phyloP scores from a whole-genome alignment of 345 rosid genomes.

The Moricandia arvensis region DNA sequence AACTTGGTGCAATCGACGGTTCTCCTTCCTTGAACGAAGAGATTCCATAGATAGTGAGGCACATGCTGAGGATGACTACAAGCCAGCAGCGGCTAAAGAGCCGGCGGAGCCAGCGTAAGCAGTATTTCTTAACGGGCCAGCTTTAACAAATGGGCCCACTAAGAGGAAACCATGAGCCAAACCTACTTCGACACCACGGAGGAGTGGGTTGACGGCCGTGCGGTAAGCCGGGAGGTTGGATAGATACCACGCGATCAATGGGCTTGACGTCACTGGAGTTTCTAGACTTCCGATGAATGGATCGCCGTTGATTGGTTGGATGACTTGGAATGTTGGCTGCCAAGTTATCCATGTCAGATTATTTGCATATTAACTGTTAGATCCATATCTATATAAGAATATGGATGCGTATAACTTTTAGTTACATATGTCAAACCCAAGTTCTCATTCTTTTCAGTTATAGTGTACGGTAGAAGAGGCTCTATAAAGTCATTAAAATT shows the following conservation, averaged over 20 bases:
- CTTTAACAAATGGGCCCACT: slow-evolving; percentile 85
- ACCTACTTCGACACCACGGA: slow-evolving; percentile 82
- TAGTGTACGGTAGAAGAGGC: background rate
- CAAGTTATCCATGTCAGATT: background rate
- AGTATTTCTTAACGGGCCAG: slow-evolving; percentile 91
- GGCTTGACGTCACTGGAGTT: slow-evolving; percentile 93
- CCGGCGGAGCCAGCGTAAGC: slow-evolving; percentile 76
- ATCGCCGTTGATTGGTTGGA: slow-evolving; percentile 95
- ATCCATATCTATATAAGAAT: background rate
- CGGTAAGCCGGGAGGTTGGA: slow-evolving; percentile 94
- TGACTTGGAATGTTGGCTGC: slow-evolving; percentile 89
- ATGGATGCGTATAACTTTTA: background rate
- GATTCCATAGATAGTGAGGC: slow-evolving; percentile 84
- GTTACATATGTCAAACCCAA: background rate
- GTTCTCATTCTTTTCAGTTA: background rate
- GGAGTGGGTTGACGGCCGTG: slow-evolving; percentile 92
- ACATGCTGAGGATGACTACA: slow-evolving; percentile 76
- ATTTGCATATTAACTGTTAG: background rate
- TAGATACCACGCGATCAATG: slow-evolving; percentile 92
- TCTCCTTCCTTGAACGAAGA: slow-evolving; percentile 84
- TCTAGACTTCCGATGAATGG: slow-evolving; percentile 98
- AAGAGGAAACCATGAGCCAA: slow-evolving; percentile 83
- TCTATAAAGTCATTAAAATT: background rate
- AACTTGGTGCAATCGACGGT: slow-evolving; percentile 69
- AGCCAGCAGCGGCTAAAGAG: slow-evolving; percentile 80